Evolutionary conservation across 192 early-diverging fungal species (phyloP).

Genomic region (Diversispora eburnea): DNA sequence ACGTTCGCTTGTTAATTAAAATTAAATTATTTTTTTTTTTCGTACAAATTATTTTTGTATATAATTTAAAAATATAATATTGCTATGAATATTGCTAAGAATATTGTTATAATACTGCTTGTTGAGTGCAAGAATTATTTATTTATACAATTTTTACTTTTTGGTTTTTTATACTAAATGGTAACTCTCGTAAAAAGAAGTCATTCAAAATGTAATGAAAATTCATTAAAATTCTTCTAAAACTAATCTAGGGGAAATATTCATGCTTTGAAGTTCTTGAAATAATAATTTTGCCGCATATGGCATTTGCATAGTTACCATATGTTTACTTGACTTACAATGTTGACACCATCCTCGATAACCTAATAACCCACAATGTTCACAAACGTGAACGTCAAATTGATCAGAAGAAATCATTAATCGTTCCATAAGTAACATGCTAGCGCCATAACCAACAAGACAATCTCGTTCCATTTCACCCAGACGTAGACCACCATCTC

Average conservation of each 20-base stretch:
- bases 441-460: constrained; percentile 94
- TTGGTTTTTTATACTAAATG: too few species aligned
- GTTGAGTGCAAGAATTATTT: too few species aligned
- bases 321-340: constrained; percentile 79
- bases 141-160: too few species aligned
- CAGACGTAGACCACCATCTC: constrained; percentile 94
- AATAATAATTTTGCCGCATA: constrained; percentile 97
- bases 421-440: constrained; percentile 88
- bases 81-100: too few species aligned
- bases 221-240: constrained; percentile 41
- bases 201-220: too few species aligned
- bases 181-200: too few species aligned
- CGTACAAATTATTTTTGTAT: too few species aligned
- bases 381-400: constrained; percentile 90
- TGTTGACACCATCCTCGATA: constrained; percentile 88
- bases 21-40: too few species aligned
- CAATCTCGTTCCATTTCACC: constrained; percentile 99
- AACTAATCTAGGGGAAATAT: constrained; percentile 69
- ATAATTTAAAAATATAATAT: too few species aligned
- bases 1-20: too few species aligned
- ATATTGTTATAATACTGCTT: too few species aligned
- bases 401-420: constrained; percentile 90
- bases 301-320: constrained; percentile 91
- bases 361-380: constrained; percentile 87
- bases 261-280: constrained; percentile 97